phyloP scores from a whole-genome alignment of 2,329 filamentous ascomycete species.

The Xylariales sp. region DNA sequence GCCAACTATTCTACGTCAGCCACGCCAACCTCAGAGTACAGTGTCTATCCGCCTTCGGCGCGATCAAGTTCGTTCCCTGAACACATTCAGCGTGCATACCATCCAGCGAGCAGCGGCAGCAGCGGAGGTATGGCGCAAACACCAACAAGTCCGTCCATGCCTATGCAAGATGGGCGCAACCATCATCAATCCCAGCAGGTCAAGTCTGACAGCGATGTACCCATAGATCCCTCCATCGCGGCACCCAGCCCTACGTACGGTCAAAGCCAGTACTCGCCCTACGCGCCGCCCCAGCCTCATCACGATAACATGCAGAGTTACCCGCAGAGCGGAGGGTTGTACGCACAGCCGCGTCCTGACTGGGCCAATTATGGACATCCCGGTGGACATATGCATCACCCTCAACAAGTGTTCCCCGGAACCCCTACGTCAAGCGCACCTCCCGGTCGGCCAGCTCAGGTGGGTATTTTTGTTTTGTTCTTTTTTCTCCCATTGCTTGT shows the following conservation, averaged over 20 bases:
- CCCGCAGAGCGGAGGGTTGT: conserved; percentile 58
- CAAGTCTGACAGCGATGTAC: conserved; percentile 94
- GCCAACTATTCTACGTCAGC: conserved; percentile 69
- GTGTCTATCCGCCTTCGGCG: conserved; percentile 68
- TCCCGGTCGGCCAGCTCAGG: conserved; percentile 54
- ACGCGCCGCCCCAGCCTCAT: conserved; percentile 68
- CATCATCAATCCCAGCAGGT: conserved; percentile 72
- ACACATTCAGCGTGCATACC: conserved; percentile 81
- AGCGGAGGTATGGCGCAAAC: conserved; percentile 91
- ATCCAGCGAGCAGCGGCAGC: conserved; percentile 70
- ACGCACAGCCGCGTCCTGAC: conserved; percentile 67
- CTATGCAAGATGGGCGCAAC: conserved; percentile 76
- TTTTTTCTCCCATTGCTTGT: too few relatives aligned
- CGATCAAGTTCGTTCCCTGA: conserved; percentile 81
- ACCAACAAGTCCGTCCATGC: conserved; percentile 94
- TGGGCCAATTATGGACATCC: conserved; percentile 65
- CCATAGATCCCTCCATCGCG: conserved; percentile 98
- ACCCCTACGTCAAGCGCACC: conserved; percentile 51
- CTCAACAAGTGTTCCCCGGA: conserved; percentile 51
- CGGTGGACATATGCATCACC: conserved; percentile 43
- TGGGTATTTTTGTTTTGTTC: conserved; percentile 34
- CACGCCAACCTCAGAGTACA: conserved; percentile 87
- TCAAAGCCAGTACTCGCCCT: conserved; percentile 80
- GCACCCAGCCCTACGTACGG: conserved; percentile 89
- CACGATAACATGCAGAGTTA: conserved; percentile 77